Evolutionary conservation across 805 yeast genomes (phyloP), one percentile per base, ranked within the genome.

Genomic region (Monosporozyma unispora): DNA sequence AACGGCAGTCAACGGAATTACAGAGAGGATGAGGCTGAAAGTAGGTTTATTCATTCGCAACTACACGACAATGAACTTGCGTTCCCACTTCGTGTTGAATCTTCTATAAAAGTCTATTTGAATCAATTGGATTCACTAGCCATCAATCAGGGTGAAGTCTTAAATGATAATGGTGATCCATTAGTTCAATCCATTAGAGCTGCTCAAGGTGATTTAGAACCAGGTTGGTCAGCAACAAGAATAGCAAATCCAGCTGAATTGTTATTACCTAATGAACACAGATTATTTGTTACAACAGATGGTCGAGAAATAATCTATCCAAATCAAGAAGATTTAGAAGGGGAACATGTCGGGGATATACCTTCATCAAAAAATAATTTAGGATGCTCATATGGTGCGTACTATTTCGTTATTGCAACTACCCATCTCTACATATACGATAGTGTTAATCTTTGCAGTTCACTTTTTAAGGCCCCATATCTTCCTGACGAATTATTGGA

Each of bases 191-290:
- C 28, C 12, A 44, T 48, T 22, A 38, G 39, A 47, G 18, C 44
- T n/a, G 50, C 44, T 16, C 37, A 44, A 23, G 57, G 54, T 41
- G 48, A 52, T 31, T 48, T 52, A 14, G 63, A 60, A 47, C 64
- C 64, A 3, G 56, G 55, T 3, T 58, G 60, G 60, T 55, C 57
- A 1, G 48, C 48, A 23, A 42, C 59, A 23, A 44, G 46, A 21
- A 48, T 52, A 14, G 51, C 51, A 16, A 48, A 55, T 27, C 66
- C 64, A 3, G 63, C 60, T 3, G 52, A 50, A 18, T 35, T 49
- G 28, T 48, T 61, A 2, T 42, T 61, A 28, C 62, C 64, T 1
- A 38, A 40, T 33, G 44, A 52, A n/a, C 57, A 60, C 25, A 52
- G 48, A 33, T 39, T 60, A 27, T 35, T 52, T 4, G 52, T 59